Conservation (phyloP, 441 rosid species). For the Eugenia klotzschiana region DNA sequence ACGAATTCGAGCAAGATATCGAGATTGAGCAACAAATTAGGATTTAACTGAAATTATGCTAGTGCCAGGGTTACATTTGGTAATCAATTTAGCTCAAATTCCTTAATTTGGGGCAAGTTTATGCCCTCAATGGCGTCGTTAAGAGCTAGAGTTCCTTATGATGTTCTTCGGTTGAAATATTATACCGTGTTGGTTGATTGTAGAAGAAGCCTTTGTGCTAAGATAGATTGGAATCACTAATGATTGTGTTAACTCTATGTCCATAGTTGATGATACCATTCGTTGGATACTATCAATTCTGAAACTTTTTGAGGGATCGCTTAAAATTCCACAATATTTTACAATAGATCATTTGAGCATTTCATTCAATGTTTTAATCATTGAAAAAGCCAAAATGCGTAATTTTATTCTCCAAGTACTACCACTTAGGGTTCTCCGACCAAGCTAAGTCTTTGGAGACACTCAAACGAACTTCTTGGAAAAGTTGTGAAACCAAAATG, state of each 20-base stretch:
- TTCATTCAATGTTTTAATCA: neutral
- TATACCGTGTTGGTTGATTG: neutral
- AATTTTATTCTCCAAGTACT: neutral
- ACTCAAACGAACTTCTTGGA: neutral
- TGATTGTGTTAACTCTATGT: neutral
- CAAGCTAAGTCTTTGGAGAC: neutral
- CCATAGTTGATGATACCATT: neutral
- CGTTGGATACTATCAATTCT: neutral
- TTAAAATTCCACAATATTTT: neutral
- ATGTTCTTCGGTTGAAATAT: neutral
- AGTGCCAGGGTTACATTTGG: neutral
- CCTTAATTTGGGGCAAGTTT: neutral
- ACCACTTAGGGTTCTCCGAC: neutral
- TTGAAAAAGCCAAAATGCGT: neutral
- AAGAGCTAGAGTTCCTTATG: neutral
- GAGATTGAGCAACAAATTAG: neutral
- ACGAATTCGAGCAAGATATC: neutral
- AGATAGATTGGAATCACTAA: neutral
- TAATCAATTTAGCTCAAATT: neutral
- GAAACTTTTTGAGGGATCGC: neutral
- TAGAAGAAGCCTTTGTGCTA: neutral
- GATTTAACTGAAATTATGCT: neutral
- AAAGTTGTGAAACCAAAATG: neutral
- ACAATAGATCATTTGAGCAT: neutral
- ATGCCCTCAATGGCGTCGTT: neutral